Evolutionary conservation across 169 alveolate genomes (phyloP), one percentile per base, ranked within the genome.

Genomic region (Plasmodium billcollinsi): DNA sequence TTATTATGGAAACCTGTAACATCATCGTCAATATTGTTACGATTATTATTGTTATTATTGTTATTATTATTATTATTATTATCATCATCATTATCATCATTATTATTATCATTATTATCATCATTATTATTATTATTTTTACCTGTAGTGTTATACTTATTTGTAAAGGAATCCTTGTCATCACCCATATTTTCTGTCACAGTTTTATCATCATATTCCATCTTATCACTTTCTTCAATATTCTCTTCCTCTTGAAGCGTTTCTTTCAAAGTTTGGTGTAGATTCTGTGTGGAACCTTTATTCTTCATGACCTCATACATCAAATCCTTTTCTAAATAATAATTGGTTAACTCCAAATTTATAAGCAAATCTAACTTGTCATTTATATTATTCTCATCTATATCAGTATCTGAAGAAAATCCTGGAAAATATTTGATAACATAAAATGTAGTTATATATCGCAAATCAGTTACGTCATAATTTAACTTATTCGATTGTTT

Each of bases 381-480:
- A 0, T 69, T 21, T 29, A 83, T 67, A 43, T 29, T 15, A 3
- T 52, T 14, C 3, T 29, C 45, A 26, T 83, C 85, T 12, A 69
- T 33, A 18, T 83, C 85, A 20, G 8, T 1, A 7, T 67, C 78
- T n/a, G 50, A 8, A 0, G 65, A 29, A 43, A 67, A 83, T 2
- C 83, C 91, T 18, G 91, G 91, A 12, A 83, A 83, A 43, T 54
- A 83, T 69, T 69, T 83, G 0, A 83, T 69, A 47, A 21, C 24
- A 43, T 26, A 67, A 69, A 29, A 83, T 4, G 80, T 83, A 2
- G 85, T 83, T 12, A 83, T 29, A 49, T 83, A 69, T 14, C 91
- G 69, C 45, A 83, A 56, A 67, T 83, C 91, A 7, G 6, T 67
- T 39, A 58, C 66, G 12, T 54, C 70, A 69, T 69, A 83, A 12